A percentile compares a stretch with the other conserved stretches of the same genome.
These are phyloP conservation scores for Fusarium sp. DNA, from an alignment of 2,329 filamentous ascomycete species.

Conservation along the genomic window DNA sequence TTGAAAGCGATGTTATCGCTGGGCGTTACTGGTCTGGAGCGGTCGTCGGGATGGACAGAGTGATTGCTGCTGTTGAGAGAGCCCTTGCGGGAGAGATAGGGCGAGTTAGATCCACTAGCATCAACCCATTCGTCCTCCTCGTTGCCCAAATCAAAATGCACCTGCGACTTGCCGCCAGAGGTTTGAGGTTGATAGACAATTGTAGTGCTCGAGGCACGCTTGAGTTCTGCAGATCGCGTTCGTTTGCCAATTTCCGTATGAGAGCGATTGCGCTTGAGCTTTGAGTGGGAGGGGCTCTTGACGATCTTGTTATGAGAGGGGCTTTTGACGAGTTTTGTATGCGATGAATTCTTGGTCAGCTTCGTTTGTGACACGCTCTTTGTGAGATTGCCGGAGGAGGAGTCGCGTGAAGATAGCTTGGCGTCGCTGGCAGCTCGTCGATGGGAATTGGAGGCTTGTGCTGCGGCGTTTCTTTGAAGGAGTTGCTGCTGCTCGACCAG, in stretches of 20 bases:
- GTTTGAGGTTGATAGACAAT: constrained; percentile 59
- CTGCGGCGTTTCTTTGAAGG: constrained; percentile 27
- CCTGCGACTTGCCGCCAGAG: constrained; percentile 62
- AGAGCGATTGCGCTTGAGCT: constrained; percentile 52
- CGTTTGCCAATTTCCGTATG: constrained; percentile 58
- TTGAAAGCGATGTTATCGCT: constrained; percentile 39
- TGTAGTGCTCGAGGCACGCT: constrained; percentile 65
- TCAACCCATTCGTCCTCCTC: constrained; percentile 75
- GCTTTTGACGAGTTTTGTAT: constrained; percentile 53
- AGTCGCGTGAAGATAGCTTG: constrained; percentile 60
- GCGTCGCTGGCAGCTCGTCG: constrained; percentile 65
- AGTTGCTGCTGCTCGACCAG: constrained; percentile 49
- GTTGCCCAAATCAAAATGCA: constrained; percentile 73
- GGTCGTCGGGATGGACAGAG: constrained; percentile 56
- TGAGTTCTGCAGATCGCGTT: constrained; percentile 68
- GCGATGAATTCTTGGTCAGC: constrained; percentile 61
- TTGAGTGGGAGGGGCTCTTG: constrained; percentile 67
- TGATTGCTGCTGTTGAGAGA: constrained; percentile 64
- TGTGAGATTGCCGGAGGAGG: constrained; percentile 60
- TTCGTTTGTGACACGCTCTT: constrained; percentile 67
- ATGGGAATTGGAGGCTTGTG: constrained; percentile 51
- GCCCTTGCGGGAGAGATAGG: constrained; percentile 61
- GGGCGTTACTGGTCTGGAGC: constrained; percentile 55
- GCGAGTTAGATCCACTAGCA: constrained; percentile 72
- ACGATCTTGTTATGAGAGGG: constrained; percentile 59